A percentile compares a stretch with the other conserved stretches of the same genome.
phyloP scores from a whole-genome alignment of 108 stramenopile species.

The Ochromonas danica region DNA sequence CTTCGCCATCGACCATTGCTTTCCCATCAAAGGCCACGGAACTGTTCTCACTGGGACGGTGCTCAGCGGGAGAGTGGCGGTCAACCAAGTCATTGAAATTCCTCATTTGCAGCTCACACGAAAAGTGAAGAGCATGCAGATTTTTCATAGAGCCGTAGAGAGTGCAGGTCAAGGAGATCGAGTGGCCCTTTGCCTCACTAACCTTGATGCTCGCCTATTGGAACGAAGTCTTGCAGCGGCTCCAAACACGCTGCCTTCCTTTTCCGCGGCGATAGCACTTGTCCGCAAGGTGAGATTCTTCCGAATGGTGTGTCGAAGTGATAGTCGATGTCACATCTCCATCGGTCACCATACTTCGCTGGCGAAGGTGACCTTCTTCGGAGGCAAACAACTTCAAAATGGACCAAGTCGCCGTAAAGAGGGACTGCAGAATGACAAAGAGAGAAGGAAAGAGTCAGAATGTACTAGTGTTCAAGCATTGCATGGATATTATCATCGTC shows the following conservation, averaged over 20 bases:
- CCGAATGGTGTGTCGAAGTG: constrained; percentile 59
- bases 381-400: constrained; percentile 72
- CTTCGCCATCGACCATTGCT: constrained; percentile 81
- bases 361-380: constrained; percentile 95
- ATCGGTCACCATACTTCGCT: constrained; percentile 93
- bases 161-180: constrained; percentile 79
- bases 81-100: constrained; percentile 87
- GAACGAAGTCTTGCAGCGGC: constrained; percentile 80
- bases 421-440: constrained; percentile 27
- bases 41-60: constrained; percentile 89
- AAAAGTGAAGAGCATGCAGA: constrained; percentile 94
- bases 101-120: constrained; percentile 71
- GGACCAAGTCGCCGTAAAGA: constrained; percentile 30
- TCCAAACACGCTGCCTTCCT: constrained; percentile 73
- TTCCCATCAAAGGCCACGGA: constrained; percentile 90
- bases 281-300: constrained; percentile 83
- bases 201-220: constrained; percentile 81
- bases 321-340: constrained; percentile 80
- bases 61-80: constrained; percentile 69
- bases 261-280: constrained; percentile 75
- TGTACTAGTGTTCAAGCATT: constrained; percentile 55
- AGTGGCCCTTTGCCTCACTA: constrained; percentile 86
- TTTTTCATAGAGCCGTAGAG: constrained; percentile 80
- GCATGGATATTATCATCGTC: constrained; percentile 71
- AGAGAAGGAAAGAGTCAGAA: constrained; percentile 20